Evolutionary conservation across 2,329 filamentous ascomycete genomes (phyloP), one percentile per base, ranked within the genome.

Genomic region (Cercospora beticola): DNA sequence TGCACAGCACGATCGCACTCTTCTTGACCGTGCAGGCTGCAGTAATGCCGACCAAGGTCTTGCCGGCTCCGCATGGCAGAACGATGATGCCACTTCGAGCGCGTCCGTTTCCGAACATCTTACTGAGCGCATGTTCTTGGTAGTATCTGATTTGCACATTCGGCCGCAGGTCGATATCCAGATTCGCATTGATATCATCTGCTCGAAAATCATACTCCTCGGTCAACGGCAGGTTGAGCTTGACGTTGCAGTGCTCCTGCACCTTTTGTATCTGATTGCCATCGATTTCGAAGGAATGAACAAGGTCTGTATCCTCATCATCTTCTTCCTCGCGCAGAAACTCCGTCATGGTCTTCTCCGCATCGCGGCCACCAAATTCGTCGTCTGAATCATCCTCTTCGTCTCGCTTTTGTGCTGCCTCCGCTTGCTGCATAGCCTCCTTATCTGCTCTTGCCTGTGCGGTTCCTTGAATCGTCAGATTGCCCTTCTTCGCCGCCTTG

Each of bases 41-140:
- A 21, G 95, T 98, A 74, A 99, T 97, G n/a, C 95, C 95, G 16
- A 99, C 95, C 49, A 99, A 83, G 1, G 95, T 99, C 83, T 99
- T 99, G 68, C 95, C 95, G 18, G 95, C 95, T 74, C 95, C 95
- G 79, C 95, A 99, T 18, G 95, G 95, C 74, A 99, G 82, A 66
- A 99, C 95, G 68, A 99, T 99, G 73, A 99, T 96, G 67, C 95
- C 95, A 80, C 93, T 97, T 83, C 97, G 95, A 14, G 95, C 95
- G 81, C 95, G 90, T 61, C 94, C 94, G 77, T 99, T 99, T 77
- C 95, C 94, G 79, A 99, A 99, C 95, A 99, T 99, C 81, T 99
- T 99, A 83, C 92, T 97, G 9, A 99, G 84, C 73, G 93, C 97
- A 82, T 97, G 97, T 80, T 99, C 95, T 79, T 99, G 95, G 75